Conservation (phyloP, 805 yeast genomes). For the Pichia deserticola region DNA sequence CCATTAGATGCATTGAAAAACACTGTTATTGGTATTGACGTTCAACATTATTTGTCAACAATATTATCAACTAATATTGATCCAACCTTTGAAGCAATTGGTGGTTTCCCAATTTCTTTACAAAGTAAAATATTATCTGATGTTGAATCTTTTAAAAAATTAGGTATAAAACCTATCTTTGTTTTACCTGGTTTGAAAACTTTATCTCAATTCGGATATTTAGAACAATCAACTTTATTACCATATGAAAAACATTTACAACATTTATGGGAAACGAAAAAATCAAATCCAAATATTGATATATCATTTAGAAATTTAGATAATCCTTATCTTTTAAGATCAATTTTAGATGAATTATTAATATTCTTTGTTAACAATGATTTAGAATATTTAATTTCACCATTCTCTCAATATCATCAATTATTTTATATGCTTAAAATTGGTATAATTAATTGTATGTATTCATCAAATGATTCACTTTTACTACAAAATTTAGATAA, state of each 20-base stretch:
- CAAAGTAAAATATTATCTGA: slow-evolving; percentile 52
- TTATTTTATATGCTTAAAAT: slow-evolving; percentile 59
- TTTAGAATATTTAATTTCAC: slow-evolving; percentile 69
- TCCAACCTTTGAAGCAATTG: slow-evolving; percentile 65
- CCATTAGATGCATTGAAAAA: slow-evolving; percentile 60
- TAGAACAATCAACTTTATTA: slow-evolving; percentile 20
- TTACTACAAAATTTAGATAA: slow-evolving; percentile 54
- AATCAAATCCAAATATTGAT: slow-evolving; percentile 21
- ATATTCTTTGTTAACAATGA: slow-evolving; percentile 46
- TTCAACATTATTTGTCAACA: slow-evolving; percentile 65
- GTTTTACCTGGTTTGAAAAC: slow-evolving; percentile 65
- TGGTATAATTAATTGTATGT: slow-evolving; percentile 60
- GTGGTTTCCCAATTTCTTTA: slow-evolving; percentile 69
- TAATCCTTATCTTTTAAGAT: slow-evolving; percentile 42
- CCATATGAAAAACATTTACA: slow-evolving; percentile 37
- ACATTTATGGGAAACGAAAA: slow-evolving; percentile 39
- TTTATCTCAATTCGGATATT: slow-evolving; percentile 23
- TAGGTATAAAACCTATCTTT: slow-evolving; percentile 69
- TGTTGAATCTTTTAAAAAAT: slow-evolving; percentile 49
- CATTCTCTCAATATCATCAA: slow-evolving; percentile 76
- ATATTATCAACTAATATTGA: slow-evolving; percentile 58
- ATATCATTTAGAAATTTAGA: slow-evolving; percentile 48
- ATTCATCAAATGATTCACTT: slow-evolving; percentile 77
- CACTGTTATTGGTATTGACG: slow-evolving; percentile 77
- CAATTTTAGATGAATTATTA: slow-evolving; percentile 50